These are phyloP conservation scores for Xylariaceae sp. DNA, from an alignment of 2,329 filamentous ascomycete genomes.

Conservation along the genomic window DNA sequence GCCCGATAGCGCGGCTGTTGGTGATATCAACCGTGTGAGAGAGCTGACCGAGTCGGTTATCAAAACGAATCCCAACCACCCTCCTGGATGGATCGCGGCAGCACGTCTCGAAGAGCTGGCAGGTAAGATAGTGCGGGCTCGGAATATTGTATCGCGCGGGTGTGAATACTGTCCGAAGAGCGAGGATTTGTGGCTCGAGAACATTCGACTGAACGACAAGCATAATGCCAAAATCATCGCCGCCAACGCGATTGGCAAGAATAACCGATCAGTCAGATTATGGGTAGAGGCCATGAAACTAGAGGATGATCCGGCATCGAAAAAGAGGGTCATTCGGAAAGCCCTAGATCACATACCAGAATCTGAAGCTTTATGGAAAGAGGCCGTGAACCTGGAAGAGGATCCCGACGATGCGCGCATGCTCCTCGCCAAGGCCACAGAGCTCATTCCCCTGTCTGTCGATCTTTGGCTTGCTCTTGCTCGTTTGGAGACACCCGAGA, in stretches of 20 bases:
- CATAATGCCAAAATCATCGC: conserved; percentile 96
- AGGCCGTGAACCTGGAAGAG: conserved; percentile 92
- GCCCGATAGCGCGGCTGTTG: conserved; percentile 76
- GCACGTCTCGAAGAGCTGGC: conserved; percentile 89
- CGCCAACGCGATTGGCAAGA: conserved; percentile 86
- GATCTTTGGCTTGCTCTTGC: conserved; percentile 95
- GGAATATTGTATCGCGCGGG: conserved; percentile 82
- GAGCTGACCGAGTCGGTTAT: conserved; percentile 94
- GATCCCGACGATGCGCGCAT: conserved; percentile 82
- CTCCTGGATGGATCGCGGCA: conserved; percentile 92
- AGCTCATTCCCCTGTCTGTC: conserved; percentile 88
- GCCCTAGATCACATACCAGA: conserved; percentile 90
- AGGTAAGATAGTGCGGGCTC: conserved; percentile 83
- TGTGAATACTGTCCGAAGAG: conserved; percentile 90
- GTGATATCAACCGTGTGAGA: conserved; percentile 91
- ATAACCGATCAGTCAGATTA: conserved; percentile 79
- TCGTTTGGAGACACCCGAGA: conserved; percentile 81
- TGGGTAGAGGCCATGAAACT: conserved; percentile 97
- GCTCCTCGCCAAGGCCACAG: conserved; percentile 88
- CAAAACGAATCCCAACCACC: conserved; percentile 93
- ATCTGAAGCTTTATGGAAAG: conserved; percentile 97
- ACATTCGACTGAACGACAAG: conserved; percentile 86
- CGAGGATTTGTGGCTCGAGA: conserved; percentile 94
- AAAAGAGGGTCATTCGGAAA: conserved; percentile 88
- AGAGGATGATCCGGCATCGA: conserved; percentile 75